phyloP scores from a whole-genome alignment of 371 early-diverging fungal species.

The Lichtheimia hyalospora region DNA sequence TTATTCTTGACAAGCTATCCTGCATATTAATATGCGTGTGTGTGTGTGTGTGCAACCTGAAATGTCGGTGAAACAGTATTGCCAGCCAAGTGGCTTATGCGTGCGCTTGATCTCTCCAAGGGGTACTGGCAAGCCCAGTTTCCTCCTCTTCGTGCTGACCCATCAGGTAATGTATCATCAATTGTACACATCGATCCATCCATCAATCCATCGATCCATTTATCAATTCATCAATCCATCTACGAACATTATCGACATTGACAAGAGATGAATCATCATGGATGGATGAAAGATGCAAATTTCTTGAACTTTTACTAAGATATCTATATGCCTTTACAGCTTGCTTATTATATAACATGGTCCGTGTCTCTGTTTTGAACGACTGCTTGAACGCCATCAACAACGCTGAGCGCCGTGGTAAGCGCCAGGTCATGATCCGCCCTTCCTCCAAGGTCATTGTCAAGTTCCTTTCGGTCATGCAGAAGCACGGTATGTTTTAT shows the following conservation, averaged over 20 bases:
- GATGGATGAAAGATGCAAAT: conserved; percentile 3
- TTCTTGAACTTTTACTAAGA: not conserved
- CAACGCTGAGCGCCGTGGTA: conserved; percentile 76
- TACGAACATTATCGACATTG: too few relatives aligned
- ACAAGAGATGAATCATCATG: not conserved
- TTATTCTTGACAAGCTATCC: too few relatives aligned
- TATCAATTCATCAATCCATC: not conserved
- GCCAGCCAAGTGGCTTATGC: conserved; percentile 2
- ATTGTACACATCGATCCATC: too few relatives aligned
- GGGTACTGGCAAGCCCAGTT: not conserved
- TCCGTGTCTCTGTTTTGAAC: conserved; percentile 53
- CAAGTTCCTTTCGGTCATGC: conserved; percentile 98
- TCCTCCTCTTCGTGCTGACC: conserved; percentile 9
- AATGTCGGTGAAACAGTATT: not conserved
- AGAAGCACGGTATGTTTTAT: conserved; percentile 81
- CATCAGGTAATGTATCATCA: conserved; percentile 4
- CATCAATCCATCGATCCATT: not conserved
- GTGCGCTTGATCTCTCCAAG: conserved; percentile 1
- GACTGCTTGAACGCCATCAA: conserved; percentile 97
- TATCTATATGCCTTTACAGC: conserved; percentile 2
- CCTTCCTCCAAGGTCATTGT: conserved; percentile 95
- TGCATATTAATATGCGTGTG: too few relatives aligned
- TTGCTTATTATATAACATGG: conserved; percentile 15
- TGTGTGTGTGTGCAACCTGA: too few relatives aligned
- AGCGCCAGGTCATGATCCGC: conserved; percentile 95